Percentiles rank a stretch among this genome's conserved stretches.
Conservation (phyloP, 2,329 filamentous ascomycete genomes). For the Neofusicoccum cordaticola region DNA sequence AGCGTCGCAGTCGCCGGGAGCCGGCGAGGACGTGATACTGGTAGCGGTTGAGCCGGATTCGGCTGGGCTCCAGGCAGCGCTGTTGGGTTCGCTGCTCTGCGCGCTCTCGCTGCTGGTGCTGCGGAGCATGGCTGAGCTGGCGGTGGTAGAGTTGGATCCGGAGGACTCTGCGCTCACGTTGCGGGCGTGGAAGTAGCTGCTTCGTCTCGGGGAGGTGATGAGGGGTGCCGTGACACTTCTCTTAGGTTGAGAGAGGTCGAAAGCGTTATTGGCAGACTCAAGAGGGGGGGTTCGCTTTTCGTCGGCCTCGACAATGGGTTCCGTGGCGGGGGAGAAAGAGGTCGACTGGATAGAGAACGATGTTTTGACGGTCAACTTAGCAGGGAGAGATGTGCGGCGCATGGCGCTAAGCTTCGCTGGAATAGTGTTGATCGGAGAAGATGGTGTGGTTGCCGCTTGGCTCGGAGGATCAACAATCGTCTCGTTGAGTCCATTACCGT, state of each 20-base stretch:
- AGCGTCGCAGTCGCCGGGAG: neutral
- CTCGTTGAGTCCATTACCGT: conserved; percentile 36
- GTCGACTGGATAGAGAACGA: neutral
- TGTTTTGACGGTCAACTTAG: conserved; percentile 13
- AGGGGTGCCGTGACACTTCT: neutral
- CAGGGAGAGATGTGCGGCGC: conserved; percentile 1
- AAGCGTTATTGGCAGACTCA: neutral
- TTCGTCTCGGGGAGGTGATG: neutral
- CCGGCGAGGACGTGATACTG: neutral
- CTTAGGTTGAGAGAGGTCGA: neutral
- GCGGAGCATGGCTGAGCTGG: neutral
- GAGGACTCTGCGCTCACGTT: neutral
- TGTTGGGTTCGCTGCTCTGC: neutral
- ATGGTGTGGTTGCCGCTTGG: neutral
- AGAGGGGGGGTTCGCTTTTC: conserved; percentile 6
- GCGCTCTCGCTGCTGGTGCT: neutral
- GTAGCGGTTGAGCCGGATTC: conserved; percentile 1
- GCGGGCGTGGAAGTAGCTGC: neutral
- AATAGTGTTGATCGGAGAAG: neutral
- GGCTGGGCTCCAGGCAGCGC: neutral
- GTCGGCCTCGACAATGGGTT: conserved; percentile 11
- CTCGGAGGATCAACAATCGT: conserved; percentile 15
- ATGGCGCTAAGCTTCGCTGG: neutral
- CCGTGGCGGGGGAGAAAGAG: conserved; percentile 2
- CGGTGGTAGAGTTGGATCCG: neutral